phyloP scores from a whole-genome alignment of 2,329 filamentous ascomycete genomes.

The Pleoardoris graminearum region DNA sequence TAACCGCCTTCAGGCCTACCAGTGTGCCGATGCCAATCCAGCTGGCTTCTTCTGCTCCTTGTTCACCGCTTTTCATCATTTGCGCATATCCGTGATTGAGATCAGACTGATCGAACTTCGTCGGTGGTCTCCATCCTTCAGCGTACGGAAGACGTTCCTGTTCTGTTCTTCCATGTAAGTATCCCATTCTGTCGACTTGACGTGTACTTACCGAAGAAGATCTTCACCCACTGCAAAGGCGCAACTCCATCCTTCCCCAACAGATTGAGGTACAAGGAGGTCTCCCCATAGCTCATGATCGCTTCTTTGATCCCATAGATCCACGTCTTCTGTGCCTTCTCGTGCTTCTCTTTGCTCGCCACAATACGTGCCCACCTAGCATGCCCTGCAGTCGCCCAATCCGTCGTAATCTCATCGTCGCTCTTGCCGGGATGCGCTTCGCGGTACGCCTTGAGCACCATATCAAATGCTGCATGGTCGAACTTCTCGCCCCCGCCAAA shows the following conservation, averaged over 20 bases:
- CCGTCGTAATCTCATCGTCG: slow-evolving; percentile 1
- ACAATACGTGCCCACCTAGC: slow-evolving; percentile 7
- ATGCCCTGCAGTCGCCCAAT: slow-evolving; percentile 4
- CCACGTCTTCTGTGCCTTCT: slow-evolving; percentile 9
- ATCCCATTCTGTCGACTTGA: not conserved
- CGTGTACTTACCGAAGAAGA: slow-evolving; percentile 17
- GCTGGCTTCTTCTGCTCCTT: slow-evolving; percentile 2
- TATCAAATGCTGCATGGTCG: not conserved
- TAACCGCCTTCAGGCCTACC: slow-evolving; percentile 5
- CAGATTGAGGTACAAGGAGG: slow-evolving; percentile 9
- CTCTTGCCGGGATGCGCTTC: not conserved
- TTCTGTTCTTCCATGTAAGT: not conserved
- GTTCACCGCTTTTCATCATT: slow-evolving; percentile 8
- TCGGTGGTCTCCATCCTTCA: slow-evolving; percentile 13
- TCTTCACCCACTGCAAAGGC: slow-evolving; percentile 10
- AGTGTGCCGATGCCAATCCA: slow-evolving; percentile 4
- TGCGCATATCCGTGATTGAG: slow-evolving; percentile 4
- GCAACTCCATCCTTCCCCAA: slow-evolving; percentile 10
- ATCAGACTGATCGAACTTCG: slow-evolving; percentile 5
- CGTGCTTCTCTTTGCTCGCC: slow-evolving; percentile 7
- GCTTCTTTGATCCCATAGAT: slow-evolving; percentile 9
- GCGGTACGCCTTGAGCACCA: slow-evolving; percentile 2
- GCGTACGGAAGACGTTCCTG: slow-evolving; percentile 14
- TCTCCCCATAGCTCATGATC: slow-evolving; percentile 12
- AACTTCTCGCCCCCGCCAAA: slow-evolving; percentile 5